Base-by-base conservation (phyloP, 2,329 filamentous ascomycete genomes). In the Rhexocercosporidium sp. region DNA sequence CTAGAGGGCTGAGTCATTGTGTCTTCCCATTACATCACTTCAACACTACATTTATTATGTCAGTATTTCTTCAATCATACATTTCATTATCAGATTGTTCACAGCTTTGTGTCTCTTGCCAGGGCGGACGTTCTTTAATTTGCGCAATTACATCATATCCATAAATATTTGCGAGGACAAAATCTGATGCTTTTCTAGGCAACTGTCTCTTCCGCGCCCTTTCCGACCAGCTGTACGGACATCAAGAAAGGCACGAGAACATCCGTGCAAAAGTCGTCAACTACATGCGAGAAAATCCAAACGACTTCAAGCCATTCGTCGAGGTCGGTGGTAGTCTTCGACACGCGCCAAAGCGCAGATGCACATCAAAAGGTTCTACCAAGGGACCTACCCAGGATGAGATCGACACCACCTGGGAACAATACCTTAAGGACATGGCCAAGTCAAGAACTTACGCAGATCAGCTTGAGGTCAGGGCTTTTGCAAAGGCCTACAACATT, bases 161-260 rank as follows among this genome's bases (percentile, higher is more conserved):
- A 14, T 3, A 22, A 20, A 18, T 22, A 34, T 37, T 16, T 56
- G 6, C n/a, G 12, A 37, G 31, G 53, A 70, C 68, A 68, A 69
- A 49, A 49, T 56, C 31, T 62, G 57, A 60, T 75, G 75, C 68
- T 76, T 67, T 70, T 44, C 34, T 71, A 91, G 89, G 88, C 72
- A 91, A 91, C 80, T 91, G 89, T 78, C 84, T 91, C 44, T 91
- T 91, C 80, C 87, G 88, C 77, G 88, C 88, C 69, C 81, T 91
- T 46, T 88, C 87, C 70, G 88, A 91, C 76, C 88, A 92, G 80
- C 78, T 91, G 62, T 90, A 87, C 75, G 89, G 88, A 70, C 79
- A 85, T 74, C 85, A 88, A 74, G 80, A 82, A 67, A 81, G 84
- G 69, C 86, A 88, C 74, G 76, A 80, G 64, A 81, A 86, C 72